Base-by-base conservation (phyloP, 139 green algal species). In the Chlamydomonas sp. region DNA sequence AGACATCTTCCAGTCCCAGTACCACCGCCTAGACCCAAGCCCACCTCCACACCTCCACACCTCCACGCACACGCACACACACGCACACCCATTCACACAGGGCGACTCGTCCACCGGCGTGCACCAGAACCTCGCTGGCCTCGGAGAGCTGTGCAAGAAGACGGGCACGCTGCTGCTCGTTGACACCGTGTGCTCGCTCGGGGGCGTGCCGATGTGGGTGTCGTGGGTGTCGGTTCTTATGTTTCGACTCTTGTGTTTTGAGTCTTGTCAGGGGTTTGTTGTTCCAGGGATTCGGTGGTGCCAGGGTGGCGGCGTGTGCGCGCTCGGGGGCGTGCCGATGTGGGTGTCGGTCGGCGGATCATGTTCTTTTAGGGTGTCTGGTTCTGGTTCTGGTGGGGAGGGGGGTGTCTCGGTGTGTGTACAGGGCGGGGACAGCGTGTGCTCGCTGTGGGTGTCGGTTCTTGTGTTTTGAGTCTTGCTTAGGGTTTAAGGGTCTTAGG, bases 121-220 rank as follows among this genome's bases (percentile, higher is more conserved):
- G 2, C 81, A 86, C 48, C 76, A 82, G 71, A 75, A 34, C 30
- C 69, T 83, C 48, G 73, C 81, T 13, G 91, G 91, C 16, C 65
- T 97, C 65, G 90, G 91, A 24, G 87, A 95, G 57, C 63, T 92
- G 47, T 96, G 91, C 82, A 73, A 81, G 24, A 71, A 76, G 35
- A 86, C 86, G 31, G 86, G 83, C 76, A 89, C 87, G 1, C 82
- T 97, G 80, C 83, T 97, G 73, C 83, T 96, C 69, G 88, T 97
- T 43, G 92, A 97, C 87, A 93, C 92, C 1, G 92, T 97, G 36
- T 93, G 88, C 85, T 88, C 84, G 0, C 79, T 96, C 72, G 76
- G 72, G 30, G 63, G 63, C 13, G 63, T 70, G 10, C 63, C 63
- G 10, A 6, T 67, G 54, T 36, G 54, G 16, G 47, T 22, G 22